Conservation (phyloP, 139 green algal species). For the Haematococcus sp. region DNA sequence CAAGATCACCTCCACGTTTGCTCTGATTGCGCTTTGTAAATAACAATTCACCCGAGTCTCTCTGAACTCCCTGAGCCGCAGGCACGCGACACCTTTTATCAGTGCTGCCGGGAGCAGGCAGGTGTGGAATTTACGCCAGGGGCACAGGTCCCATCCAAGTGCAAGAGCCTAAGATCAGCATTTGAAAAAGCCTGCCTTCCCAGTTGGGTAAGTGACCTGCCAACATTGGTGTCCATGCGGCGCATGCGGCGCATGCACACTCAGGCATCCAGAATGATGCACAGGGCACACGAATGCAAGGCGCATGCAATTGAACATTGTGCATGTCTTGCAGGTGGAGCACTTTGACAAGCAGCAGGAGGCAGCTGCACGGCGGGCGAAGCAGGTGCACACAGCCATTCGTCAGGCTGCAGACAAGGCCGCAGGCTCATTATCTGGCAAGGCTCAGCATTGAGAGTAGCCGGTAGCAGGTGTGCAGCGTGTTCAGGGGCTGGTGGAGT, state of each 20-base stretch:
- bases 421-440: slow-evolving; percentile 46
- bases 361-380: slow-evolving; percentile 38
- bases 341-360: slow-evolving; percentile 75
- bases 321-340: slow-evolving; percentile 41
- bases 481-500: slow-evolving; percentile 1
- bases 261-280: no score
- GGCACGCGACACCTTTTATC: slow-evolving; percentile 65
- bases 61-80: slow-evolving; percentile 12
- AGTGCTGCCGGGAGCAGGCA: slow-evolving; percentile 47
- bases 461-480: neutral
- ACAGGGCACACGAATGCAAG: no score
- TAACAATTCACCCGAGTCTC: no score
- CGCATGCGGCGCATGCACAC: no score
- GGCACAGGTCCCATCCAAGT: slow-evolving; percentile 35
- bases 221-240: neutral
- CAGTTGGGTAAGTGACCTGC: slow-evolving; percentile 57
- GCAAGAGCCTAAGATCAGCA: slow-evolving; percentile 39
- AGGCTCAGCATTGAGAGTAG: slow-evolving; percentile 20
- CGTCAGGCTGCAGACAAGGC: slow-evolving; percentile 21
- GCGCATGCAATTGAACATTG: neutral
- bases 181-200: slow-evolving; percentile 60
- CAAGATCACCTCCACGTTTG: no score
- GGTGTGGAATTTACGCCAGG: slow-evolving; percentile 34
- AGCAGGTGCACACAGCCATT: slow-evolving; percentile 51
- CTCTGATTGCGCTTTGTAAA: no score